phyloP scores from a whole-genome alignment of 805 yeast genomes.

The Saccharomycopsis sp. region DNA sequence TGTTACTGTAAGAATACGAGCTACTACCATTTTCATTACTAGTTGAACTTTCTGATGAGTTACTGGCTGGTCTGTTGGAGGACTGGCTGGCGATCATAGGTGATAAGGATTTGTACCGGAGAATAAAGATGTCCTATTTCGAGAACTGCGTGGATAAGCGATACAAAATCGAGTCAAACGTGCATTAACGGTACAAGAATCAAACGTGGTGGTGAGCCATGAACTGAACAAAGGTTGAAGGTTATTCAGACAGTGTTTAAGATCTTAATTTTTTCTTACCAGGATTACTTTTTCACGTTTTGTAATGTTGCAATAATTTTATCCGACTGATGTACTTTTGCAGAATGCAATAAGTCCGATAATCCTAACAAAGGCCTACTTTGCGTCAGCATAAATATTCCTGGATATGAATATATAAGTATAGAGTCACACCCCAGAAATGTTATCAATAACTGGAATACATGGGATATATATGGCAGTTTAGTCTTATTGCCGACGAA shows the following conservation, averaged over 20 bases:
- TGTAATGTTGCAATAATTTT: background rate
- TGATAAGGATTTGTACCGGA: background rate
- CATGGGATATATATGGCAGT: background rate
- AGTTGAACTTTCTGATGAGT: background rate
- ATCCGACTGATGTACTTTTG: background rate
- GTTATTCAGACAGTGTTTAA: background rate
- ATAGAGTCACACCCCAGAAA: background rate
- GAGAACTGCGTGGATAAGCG: background rate
- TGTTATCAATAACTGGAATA: no score
- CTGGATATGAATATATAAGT: background rate
- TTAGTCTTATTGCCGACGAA: background rate
- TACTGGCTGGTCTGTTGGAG: background rate
- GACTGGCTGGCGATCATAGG: background rate
- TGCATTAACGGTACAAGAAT: background rate
- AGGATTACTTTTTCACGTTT: background rate
- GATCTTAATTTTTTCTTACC: background rate
- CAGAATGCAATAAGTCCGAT: background rate
- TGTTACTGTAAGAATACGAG: background rate
- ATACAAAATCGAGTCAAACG: background rate
- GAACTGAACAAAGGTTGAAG: background rate
- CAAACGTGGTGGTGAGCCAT: background rate
- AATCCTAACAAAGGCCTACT: background rate
- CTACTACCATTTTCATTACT: background rate
- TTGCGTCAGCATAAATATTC: background rate
- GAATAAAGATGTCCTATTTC: background rate